Evolutionary conservation across 2,329 filamentous ascomycete species (phyloP), one percentile per base, ranked within the genome.

Genomic region (Fusarium aywerte): DNA sequence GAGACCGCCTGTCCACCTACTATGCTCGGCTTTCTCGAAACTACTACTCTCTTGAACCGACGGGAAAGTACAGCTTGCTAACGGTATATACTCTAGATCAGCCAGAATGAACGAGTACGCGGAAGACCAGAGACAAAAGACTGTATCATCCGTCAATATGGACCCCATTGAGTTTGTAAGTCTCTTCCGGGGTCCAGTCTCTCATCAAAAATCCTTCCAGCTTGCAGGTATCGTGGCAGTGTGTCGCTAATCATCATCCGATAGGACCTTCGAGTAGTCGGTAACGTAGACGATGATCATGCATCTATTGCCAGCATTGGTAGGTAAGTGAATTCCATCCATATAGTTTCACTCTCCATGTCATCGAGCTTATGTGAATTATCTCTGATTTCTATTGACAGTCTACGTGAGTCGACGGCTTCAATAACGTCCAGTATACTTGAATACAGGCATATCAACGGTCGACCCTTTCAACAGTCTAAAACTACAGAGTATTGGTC

Each of bases 401-500:
- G 68, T 21, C 21, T 65, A 4, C 53, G 60, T 16, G 65, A 60
- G 18, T 68, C 56, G 9, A 59, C 58, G 3, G 47, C 60, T 2
- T 68, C 69, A 11, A 49, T 66, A 16, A 51, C 57, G 9, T 71
- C 68, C 2, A 68, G 61, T 15, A 70, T 71, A 33, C 68, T 73
- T 18, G 57, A 74, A 31, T 76, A 75, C 36, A 71, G 74, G 32
- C 61, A 52, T n/a, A 60, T 77, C 18, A 66, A 77, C 9, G 71
- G 73, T 29, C 67, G 73, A 7, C 65, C 66, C 1, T 76, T 70
- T 43, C 71, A 76, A 31, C 51, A 62, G 7, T 72, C 58, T 18
- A 49, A 65, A 20, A 72, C 74, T 2, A 74, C 69, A 3, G 70
- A 71, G 23, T 76, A 75, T 39, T 76, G 73, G 72, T 72, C 18